These are phyloP conservation scores for Sporothrix schenckii DNA, from an alignment of 2,329 filamentous ascomycete species.

Conservation along the genomic window DNA sequence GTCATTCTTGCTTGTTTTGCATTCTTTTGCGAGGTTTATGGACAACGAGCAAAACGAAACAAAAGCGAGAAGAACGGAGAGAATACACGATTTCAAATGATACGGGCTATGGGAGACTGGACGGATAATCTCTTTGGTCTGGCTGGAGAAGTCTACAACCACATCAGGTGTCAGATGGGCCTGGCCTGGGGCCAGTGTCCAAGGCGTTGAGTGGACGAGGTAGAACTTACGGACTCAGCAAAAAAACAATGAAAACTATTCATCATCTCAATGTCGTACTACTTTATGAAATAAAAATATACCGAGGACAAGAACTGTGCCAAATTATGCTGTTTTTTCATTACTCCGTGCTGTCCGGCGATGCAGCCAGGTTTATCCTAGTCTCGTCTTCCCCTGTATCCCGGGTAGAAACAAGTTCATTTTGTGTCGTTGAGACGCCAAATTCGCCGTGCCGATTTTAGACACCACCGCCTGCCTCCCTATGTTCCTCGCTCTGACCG, in stretches of 20 bases:
- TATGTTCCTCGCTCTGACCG: background rate
- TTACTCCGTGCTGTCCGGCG: background rate
- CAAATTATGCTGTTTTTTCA: background rate
- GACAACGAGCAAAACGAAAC: conserved; percentile 23
- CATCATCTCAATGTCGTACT: background rate
- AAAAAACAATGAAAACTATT: conserved; percentile 14
- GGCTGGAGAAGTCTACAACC: background rate
- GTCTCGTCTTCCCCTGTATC: background rate
- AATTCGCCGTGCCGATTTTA: conserved; percentile 2
- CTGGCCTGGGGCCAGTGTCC: background rate
- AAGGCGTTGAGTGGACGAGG: conserved; percentile 16
- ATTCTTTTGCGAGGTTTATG: conserved; percentile 19
- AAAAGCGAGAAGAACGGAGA: conserved; percentile 13
- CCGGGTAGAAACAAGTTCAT: background rate
- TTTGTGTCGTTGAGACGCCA: conserved; percentile 5
- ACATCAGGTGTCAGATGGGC: background rate
- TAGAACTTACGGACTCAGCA: background rate
- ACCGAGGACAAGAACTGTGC: too few species aligned
- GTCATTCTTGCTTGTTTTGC: conserved; percentile 19
- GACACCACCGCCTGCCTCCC: background rate
- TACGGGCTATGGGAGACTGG: background rate
- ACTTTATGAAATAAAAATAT: background rate
- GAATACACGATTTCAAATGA: conserved; percentile 4
- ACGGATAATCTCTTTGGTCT: background rate
- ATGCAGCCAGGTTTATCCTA: background rate